Evolutionary conservation across 2,329 filamentous ascomycete genomes (phyloP), one percentile per base, ranked within the genome.

Genomic region (Sarocladium brachiariae): DNA sequence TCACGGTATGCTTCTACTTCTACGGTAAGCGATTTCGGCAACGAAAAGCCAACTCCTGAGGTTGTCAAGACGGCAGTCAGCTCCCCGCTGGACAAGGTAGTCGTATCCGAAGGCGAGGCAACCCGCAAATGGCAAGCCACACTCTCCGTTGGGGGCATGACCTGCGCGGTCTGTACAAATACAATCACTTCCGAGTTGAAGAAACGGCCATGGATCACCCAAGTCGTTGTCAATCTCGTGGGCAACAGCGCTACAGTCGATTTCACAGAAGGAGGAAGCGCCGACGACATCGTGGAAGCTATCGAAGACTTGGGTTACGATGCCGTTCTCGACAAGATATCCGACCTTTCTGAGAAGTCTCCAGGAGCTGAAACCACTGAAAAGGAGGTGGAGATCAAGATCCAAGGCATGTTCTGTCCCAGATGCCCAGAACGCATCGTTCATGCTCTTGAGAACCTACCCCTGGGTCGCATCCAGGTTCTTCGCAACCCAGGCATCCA

Each of bases 351-450:
- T 35, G 62, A 70, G 53, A 66, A 69, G 9, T 71, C 76, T 21
- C 47, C 58, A 2, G 55, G 49, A 2, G 52, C 66, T 43, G 63
- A 72, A 48, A 72, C 86, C 43, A 81, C 79, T 1, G 75, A 89
- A 2, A 77, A 84, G 51, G 46, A 49, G 19, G 19, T 49, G 9
- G 46, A 49, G 3, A 80, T 91, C 51, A 67, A 67, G 34, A 71
- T 92, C 46, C 76, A 86, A 47, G 87, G 87, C 46, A 83, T 91
- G 69, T 89, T 86, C 65, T 91, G 87, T 65, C 73, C 77, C 13
- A 81, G 87, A 59, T 91, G 87, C 57, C 83, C 86, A 1, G 70
- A 73, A 4, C 72, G 79, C 24, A 76, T 88, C 25, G 63, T 70
- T 16, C 71, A 70, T 31, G 77, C 73, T 2, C 65, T 89, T 13